These are phyloP conservation scores for Pisolithus sp. DNA, from an alignment of 768 basidiomycete species.

Conservation along the genomic window DNA sequence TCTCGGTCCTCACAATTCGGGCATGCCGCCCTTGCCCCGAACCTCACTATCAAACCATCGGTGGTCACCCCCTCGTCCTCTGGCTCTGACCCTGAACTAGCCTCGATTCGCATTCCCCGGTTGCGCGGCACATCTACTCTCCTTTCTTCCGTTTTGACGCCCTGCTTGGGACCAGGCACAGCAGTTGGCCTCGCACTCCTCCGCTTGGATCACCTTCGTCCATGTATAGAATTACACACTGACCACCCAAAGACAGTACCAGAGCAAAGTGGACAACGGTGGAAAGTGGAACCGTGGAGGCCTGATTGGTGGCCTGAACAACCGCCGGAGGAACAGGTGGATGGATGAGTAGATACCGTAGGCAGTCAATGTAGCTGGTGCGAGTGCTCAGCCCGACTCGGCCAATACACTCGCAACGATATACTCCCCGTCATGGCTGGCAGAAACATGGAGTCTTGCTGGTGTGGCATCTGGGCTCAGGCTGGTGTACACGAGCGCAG, in stretches of 20 bases:
- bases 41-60: slow-evolving; percentile 21
- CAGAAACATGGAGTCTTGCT: slow-evolving; percentile 53
- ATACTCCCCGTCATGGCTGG: slow-evolving; percentile 81
- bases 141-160: slow-evolving; percentile 44
- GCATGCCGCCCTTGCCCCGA: slow-evolving; percentile 11
- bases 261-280: slow-evolving; percentile 23
- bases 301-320: slow-evolving; percentile 56
- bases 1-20: slow-evolving; percentile 34
- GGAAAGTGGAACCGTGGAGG: slow-evolving; percentile 59
- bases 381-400: slow-evolving; percentile 28
- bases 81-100: slow-evolving; percentile 19
- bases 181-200: slow-evolving; percentile 75
- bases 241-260: slow-evolving; percentile 16
- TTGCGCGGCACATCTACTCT: slow-evolving; percentile 73
- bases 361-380: slow-evolving; percentile 9
- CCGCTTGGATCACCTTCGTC: slow-evolving; percentile 59
- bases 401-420: slow-evolving; percentile 62
- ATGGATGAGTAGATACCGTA: slow-evolving; percentile 11
- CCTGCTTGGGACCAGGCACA: slow-evolving; percentile 11
- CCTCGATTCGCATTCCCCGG: slow-evolving; percentile 37
- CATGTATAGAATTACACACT: slow-evolving; percentile 16
- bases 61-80: background rate
- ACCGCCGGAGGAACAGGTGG: slow-evolving; percentile 14
- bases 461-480: slow-evolving; percentile 5
- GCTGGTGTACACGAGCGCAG: slow-evolving; percentile 28